Evolutionary conservation across 2,329 filamentous ascomycete genomes (phyloP).

Genomic region (Pyrenophora graminea): DNA sequence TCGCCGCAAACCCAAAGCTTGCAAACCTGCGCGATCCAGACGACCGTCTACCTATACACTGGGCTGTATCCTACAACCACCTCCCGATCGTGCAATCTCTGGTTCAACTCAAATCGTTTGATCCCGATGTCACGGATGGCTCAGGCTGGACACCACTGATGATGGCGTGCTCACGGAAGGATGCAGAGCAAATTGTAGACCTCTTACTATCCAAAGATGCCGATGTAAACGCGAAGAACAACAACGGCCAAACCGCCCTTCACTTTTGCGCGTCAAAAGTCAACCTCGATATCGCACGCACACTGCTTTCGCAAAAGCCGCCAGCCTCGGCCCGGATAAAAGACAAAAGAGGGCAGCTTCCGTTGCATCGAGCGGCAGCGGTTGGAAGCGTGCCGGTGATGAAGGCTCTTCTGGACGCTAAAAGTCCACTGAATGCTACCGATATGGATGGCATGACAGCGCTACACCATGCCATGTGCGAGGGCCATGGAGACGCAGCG

Average conservation of each 20-base stretch:
- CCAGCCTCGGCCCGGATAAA: slow-evolving; percentile 75
- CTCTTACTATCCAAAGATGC: slow-evolving; percentile 71
- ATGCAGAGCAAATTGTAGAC: slow-evolving; percentile 70
- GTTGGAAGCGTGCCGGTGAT: slow-evolving; percentile 88
- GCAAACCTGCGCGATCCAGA: slow-evolving; percentile 78
- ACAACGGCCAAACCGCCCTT: slow-evolving; percentile 76
- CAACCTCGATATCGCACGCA: slow-evolving; percentile 79
- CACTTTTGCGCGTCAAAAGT: slow-evolving; percentile 92
- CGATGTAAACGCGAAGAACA: slow-evolving; percentile 74
- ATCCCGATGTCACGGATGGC: slow-evolving; percentile 80
- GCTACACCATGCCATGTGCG: slow-evolving; percentile 81
- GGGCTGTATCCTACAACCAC: slow-evolving; percentile 86
- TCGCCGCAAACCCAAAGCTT: slow-evolving; percentile 78
- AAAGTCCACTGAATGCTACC: slow-evolving; percentile 80
- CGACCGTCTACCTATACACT: slow-evolving; percentile 88
- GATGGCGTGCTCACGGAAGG: slow-evolving; percentile 77
- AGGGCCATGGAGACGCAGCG: slow-evolving; percentile 79
- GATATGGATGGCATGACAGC: slow-evolving; percentile 85
- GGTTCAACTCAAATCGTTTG: slow-evolving; percentile 72
- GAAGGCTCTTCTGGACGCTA: slow-evolving; percentile 74
- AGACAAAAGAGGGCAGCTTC: slow-evolving; percentile 85
- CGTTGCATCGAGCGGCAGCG: slow-evolving; percentile 89
- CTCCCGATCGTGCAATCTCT: slow-evolving; percentile 74
- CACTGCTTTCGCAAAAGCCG: slow-evolving; percentile 70
- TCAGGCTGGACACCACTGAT: slow-evolving; percentile 83